Conservation (phyloP, 116 monocot species). For the Thalassia testudinum region DNA sequence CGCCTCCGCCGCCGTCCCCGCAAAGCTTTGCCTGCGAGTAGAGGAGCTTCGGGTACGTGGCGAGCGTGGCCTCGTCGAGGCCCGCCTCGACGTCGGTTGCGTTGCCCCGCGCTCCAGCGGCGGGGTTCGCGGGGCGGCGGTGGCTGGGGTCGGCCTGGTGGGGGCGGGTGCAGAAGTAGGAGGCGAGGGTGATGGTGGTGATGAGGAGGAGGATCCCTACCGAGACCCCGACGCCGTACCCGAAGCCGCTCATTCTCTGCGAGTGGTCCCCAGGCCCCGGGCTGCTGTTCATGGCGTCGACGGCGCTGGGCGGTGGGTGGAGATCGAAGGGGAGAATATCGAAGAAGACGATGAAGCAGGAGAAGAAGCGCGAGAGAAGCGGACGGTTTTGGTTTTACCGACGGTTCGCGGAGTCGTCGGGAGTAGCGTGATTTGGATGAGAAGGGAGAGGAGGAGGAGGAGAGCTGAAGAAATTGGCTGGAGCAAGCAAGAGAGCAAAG, state of each 20-base stretch:
- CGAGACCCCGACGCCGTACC: conserved; percentile 57
- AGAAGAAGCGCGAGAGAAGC: no score
- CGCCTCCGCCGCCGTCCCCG: no score
- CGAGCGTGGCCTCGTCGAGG: conserved; percentile 53
- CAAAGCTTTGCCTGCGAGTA: conserved; percentile 18
- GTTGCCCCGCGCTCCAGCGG: background rate
- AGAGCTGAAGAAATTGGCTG: background rate
- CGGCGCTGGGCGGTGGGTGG: background rate
- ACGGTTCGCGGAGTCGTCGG: background rate
- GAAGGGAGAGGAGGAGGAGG: background rate
- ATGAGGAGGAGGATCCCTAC: conserved; percentile 66
- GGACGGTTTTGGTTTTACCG: background rate
- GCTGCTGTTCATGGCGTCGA: conserved; percentile 1
- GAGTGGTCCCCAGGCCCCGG: background rate
- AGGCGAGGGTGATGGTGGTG: conserved; percentile 61
- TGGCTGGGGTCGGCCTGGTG: background rate
- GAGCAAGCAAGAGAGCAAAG: background rate
- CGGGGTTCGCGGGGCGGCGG: background rate
- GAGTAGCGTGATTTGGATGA: background rate
- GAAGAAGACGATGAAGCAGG: no score
- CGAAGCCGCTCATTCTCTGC: conserved; percentile 22
- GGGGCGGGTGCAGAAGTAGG: conserved; percentile 55
- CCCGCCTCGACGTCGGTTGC: conserved; percentile 14
- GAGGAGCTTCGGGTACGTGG: conserved; percentile 36
- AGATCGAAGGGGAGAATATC: no score